Evolutionary conservation across 1,284 basidiomycete genomes (phyloP), one percentile per base, ranked within the genome.

Genomic region (Fistulina hepatica): DNA sequence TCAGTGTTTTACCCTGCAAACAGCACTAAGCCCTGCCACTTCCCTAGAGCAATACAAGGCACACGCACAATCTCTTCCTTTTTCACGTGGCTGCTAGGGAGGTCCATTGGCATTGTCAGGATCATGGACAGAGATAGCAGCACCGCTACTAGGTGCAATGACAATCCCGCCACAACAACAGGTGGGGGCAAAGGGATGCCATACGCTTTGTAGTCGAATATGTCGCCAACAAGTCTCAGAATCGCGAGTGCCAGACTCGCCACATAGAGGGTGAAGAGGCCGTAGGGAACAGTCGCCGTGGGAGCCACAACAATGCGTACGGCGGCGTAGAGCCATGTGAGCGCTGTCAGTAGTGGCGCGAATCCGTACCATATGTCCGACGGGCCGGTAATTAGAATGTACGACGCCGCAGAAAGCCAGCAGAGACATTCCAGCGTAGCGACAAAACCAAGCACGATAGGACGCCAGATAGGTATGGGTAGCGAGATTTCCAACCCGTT

Each of bases 241-340:
- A 59, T 37, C 1, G 59, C 63, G 6, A 59, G 54, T 12, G 57
- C 39, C 15, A 76, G 52, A 30, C 74, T 61, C 2, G 67, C 36
- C 16, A 35, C 8, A 24, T 47, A 47, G 6, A 73, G 55, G 0
- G 52, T 39, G 39, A 72, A 57, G 26, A 73, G 53, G 40, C 65
- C 63, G 42, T 51, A 63, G 12, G 67, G 64, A 0, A 65, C 61
- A 0, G 67, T 71, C 0, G 65, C 49, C 1, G 52, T 48, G 0
- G 67, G 67, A 4, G 49, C 48, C 7, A 60, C 38, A 25, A 65
- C 46, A 2, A 69, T 64, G n/a, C 61, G 59, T 21, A 64, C 39
- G 20, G 63, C 52, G 1, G 70, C 67, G 51, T 78, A 79, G 8
- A 75, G 50, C 81, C 80, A 82, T 7, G 69, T 58, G 4, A 56